Conservation (phyloP, 352 stramenopile genomes). For the Pythium biforme region DNA sequence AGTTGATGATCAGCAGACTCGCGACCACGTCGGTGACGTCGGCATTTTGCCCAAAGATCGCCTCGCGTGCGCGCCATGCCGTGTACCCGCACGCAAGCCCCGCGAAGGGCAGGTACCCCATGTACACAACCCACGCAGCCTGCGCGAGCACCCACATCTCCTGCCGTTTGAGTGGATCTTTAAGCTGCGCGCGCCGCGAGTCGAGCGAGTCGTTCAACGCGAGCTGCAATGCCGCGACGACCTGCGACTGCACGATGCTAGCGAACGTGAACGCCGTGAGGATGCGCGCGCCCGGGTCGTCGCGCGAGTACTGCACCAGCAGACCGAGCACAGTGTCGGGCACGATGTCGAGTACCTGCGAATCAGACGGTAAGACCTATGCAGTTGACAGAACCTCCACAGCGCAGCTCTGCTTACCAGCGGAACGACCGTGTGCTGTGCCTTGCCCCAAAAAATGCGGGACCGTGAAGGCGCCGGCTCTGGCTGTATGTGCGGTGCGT, state of each 20-base stretch:
- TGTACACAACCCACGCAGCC: constrained; percentile 24
- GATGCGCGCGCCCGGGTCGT: constrained; percentile 26
- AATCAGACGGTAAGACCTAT: too few species aligned
- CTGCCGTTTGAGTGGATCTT: constrained; percentile 19
- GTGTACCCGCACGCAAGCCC: constrained; percentile 14
- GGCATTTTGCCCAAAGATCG: constrained; percentile 24
- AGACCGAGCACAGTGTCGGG: constrained; percentile 21
- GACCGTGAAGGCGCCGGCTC: background rate
- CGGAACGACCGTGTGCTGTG: constrained; percentile 8
- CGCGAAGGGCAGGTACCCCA: constrained; percentile 23
- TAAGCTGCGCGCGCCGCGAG: constrained; percentile 1
- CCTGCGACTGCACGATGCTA: constrained; percentile 17
- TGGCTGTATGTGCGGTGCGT: background rate
- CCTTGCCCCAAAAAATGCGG: background rate
- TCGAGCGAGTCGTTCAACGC: constrained; percentile 13
- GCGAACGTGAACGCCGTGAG: constrained; percentile 26
- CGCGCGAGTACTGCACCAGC: constrained; percentile 24
- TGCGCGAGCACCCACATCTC: constrained; percentile 22
- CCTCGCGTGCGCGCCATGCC: constrained; percentile 16
- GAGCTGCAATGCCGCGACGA: constrained; percentile 17
- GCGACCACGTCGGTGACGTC: constrained; percentile 26
- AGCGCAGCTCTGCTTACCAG: too few species aligned
- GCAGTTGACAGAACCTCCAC: too few species aligned
- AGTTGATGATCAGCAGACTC: constrained; percentile 18
- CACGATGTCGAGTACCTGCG: constrained; percentile 20